Percentiles rank a stretch among this genome's conserved stretches.
These are phyloP conservation scores for Plasmodium adleri DNA, from an alignment of 169 alveolate genomes.

Conservation along the genomic window DNA sequence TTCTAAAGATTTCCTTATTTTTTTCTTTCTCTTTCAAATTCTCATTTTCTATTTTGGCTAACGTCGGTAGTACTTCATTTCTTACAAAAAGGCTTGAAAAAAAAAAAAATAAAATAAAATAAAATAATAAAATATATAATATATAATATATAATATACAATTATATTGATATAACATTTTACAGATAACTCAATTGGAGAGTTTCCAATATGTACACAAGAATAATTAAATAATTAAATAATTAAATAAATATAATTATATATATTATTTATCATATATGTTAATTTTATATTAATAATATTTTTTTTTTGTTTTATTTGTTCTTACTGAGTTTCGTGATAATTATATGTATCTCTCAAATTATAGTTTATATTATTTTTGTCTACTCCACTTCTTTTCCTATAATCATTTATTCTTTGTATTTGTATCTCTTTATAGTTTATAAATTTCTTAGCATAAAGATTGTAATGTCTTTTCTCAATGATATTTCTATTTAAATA, in stretches of 20 bases:
- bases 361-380: conserved; percentile 70
- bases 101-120: not conserved
- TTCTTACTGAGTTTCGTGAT: conserved; percentile 46
- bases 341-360: conserved; percentile 62
- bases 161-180: not conserved
- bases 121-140: not conserved
- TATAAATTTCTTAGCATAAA: conserved; percentile 28
- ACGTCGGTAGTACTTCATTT: conserved; percentile 68
- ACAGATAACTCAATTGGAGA: too few species aligned
- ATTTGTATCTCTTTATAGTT: conserved; percentile 52
- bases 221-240: not conserved
- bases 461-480: not conserved
- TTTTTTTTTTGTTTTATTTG: too few species aligned
- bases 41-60: conserved; percentile 73
- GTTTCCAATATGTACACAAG: too few species aligned
- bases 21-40: conserved; percentile 54
- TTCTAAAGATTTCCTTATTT: conserved; percentile 15
- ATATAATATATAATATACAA: not conserved
- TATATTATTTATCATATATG: too few species aligned
- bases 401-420: conserved; percentile 40
- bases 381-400: conserved; percentile 61
- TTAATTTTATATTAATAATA: too few species aligned
- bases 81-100: conserved; percentile 61
- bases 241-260: not conserved
- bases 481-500: too few species aligned